These are phyloP conservation scores for Pigoraptor vietnamica DNA, from an alignment of 78 protist genomes.

Conservation along the genomic window DNA sequence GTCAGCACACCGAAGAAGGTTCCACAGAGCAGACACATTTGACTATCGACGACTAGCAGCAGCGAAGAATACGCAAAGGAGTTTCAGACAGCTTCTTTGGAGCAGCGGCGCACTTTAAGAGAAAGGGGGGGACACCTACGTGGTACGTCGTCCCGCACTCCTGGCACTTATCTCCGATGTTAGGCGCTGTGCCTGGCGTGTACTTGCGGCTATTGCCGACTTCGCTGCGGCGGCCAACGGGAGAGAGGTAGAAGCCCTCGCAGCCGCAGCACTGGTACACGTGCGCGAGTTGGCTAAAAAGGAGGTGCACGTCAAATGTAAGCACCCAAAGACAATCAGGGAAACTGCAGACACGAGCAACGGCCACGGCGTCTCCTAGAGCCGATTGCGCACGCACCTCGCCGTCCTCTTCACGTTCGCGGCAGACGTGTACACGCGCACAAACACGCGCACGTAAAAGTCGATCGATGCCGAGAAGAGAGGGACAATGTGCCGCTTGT, in stretches of 20 bases:
- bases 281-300: slow-evolving; percentile 14
- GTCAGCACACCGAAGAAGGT: not conserved
- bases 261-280: slow-evolving; percentile 80
- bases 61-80: too few species aligned
- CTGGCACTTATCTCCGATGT: not conserved
- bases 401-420: slow-evolving; percentile 36
- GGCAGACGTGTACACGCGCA: slow-evolving; percentile 64
- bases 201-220: slow-evolving; percentile 9
- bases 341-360: too few species aligned
- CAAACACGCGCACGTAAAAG: slow-evolving; percentile 95
- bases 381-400: not conserved
- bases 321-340: not conserved
- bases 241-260: slow-evolving; percentile 54
- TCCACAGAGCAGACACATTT: not conserved
- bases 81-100: too few species aligned
- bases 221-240: slow-evolving; percentile 34
- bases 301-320: not conserved
- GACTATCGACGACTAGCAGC: not conserved
- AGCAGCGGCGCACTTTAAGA: too few species aligned
- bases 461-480: slow-evolving; percentile 80
- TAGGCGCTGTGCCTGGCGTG: slow-evolving; percentile 14
- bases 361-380: too few species aligned
- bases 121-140: too few species aligned
- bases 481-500: slow-evolving; percentile 79
- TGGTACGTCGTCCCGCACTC: slow-evolving; percentile 26